phyloP scores from a whole-genome alignment of 768 basidiomycete species.

The Tylopilus intermedius region DNA sequence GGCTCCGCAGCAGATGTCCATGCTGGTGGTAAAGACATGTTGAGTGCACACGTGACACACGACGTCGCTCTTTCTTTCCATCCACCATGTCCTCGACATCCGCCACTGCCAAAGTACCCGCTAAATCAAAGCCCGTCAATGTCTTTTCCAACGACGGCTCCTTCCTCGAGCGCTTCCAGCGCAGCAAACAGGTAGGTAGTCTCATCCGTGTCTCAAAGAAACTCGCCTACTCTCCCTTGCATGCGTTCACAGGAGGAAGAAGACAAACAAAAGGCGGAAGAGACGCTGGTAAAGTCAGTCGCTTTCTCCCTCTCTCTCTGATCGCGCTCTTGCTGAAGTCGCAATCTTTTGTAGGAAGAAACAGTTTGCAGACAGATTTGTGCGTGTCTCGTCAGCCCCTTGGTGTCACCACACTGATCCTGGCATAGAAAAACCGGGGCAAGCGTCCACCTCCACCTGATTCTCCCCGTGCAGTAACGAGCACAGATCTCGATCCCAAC shows the following conservation, averaged over 20 bases:
- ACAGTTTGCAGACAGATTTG: slow-evolving; percentile 58
- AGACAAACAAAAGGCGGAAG: slow-evolving; percentile 51
- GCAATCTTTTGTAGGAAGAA: slow-evolving; percentile 42
- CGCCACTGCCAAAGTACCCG: slow-evolving; percentile 12
- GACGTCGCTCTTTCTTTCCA: neutral
- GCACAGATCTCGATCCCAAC: slow-evolving; percentile 30
- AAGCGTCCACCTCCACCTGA: slow-evolving; percentile 48
- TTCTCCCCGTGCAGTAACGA: slow-evolving; percentile 29
- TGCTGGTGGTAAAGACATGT: slow-evolving; percentile 35
- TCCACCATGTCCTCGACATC: slow-evolving; percentile 13
- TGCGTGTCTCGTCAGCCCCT: slow-evolving; percentile 29
- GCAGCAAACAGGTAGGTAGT: slow-evolving; percentile 45
- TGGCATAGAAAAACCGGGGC: slow-evolving; percentile 49
- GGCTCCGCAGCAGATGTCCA: slow-evolving; percentile 60
- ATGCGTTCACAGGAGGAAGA: slow-evolving; percentile 45
- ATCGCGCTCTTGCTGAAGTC: too few relatives aligned
- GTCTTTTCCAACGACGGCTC: slow-evolving; percentile 69
- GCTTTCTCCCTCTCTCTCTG: slow-evolving; percentile 1
- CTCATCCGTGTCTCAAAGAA: neutral
- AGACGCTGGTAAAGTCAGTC: slow-evolving; percentile 47
- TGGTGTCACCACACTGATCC: neutral
- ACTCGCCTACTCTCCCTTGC: neutral
- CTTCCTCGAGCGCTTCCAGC: slow-evolving; percentile 61
- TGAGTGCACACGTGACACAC: neutral
- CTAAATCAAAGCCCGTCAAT: slow-evolving; percentile 46